phyloP scores from a whole-genome alignment of 768 basidiomycete species.

The Tylopilus sp. region DNA sequence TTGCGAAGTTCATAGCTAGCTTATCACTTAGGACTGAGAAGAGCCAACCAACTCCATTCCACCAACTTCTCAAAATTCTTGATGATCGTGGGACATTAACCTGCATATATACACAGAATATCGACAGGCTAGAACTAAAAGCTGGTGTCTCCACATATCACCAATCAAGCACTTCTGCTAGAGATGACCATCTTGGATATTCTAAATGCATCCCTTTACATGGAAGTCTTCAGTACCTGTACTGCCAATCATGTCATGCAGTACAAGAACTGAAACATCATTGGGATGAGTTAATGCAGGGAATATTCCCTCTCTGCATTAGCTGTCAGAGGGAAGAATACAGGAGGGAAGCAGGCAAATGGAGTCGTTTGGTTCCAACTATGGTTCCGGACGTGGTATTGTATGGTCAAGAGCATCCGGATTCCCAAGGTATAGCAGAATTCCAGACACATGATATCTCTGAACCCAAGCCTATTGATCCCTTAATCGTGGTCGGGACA shows the following conservation, averaged over 20 bases:
- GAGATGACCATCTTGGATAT: neutral
- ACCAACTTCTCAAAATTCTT: conserved; percentile 9
- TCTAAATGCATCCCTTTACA: conserved; percentile 7
- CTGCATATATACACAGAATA: conserved; percentile 13
- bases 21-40: neutral
- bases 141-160: conserved; percentile 6
- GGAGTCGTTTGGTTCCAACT: neutral
- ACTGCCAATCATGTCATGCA: conserved; percentile 5
- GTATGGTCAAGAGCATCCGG: conserved; percentile 8
- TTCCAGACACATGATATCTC: conserved; percentile 5
- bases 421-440: neutral
- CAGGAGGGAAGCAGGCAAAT: neutral
- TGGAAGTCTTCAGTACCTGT: conserved; percentile 4
- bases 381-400: conserved; percentile 11
- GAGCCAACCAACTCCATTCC: conserved; percentile 7
- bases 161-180: neutral
- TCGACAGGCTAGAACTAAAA: conserved; percentile 10
- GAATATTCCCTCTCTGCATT: conserved; percentile 4
- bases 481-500: conserved; percentile 8
- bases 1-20: neutral
- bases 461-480: neutral
- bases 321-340: neutral
- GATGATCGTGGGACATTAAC: conserved; percentile 3
- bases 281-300: neutral
- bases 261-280: neutral